Evolutionary conservation across 2,329 filamentous ascomycete species (phyloP).

Genomic region (Ceratocystis colombiana): DNA sequence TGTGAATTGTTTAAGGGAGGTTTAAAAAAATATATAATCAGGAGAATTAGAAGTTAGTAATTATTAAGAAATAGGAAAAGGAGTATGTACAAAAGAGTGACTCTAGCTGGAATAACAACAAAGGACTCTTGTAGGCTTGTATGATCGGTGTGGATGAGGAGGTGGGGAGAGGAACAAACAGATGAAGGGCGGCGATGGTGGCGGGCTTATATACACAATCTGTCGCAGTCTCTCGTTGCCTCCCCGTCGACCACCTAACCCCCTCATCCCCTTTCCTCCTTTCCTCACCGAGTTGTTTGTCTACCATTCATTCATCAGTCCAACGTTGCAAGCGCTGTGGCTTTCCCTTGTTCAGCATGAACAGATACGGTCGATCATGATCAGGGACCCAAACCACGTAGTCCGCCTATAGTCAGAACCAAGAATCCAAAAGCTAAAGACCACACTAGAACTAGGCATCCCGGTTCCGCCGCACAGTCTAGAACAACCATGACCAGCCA

Average conservation of each 20-base stretch:
- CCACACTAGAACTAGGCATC: not conserved
- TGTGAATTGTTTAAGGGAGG: not conserved
- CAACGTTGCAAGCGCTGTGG: not conserved
- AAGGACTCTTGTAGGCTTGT: conserved; percentile 13
- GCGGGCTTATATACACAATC: not conserved
- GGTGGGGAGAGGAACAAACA: not conserved
- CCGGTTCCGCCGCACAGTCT: not conserved
- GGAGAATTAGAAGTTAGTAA: not conserved
- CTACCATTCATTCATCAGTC: too few relatives aligned
- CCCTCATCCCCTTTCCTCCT: not conserved
- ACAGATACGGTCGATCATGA: not conserved
- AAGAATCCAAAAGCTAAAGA: not conserved
- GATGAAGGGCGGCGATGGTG: not conserved
- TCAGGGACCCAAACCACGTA: not conserved
- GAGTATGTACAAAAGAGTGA: conserved; percentile 19
- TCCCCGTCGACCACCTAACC: not conserved
- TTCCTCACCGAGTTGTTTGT: not conserved
- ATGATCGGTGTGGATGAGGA: conserved; percentile 7
- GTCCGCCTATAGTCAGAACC: too few relatives aligned
- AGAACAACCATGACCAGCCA: not conserved
- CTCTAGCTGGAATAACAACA: conserved; percentile 13
- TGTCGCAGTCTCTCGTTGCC: not conserved
- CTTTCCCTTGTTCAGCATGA: not conserved
- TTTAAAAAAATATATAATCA: not conserved
- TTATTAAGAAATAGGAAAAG: conserved; percentile 15